Evolutionary conservation across 768 basidiomycete genomes (phyloP).

Genomic region (Mycena galopus): DNA sequence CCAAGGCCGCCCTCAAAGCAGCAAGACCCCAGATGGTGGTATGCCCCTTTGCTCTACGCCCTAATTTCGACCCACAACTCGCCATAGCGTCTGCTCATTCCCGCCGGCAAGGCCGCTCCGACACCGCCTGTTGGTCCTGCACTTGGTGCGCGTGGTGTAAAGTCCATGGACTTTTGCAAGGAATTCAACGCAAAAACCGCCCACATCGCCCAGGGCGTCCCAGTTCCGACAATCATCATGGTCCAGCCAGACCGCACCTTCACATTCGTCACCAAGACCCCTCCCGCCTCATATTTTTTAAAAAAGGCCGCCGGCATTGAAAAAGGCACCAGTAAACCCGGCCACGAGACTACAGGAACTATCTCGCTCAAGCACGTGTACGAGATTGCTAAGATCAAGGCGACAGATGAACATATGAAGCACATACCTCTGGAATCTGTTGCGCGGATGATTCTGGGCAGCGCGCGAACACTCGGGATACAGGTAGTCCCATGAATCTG

Average conservation of each 20-base stretch:
- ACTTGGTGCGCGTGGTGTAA: constrained; percentile 97
- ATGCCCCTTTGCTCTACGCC: constrained; percentile 12
- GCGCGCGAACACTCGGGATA: constrained; percentile 89
- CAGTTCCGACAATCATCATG: constrained; percentile 92
- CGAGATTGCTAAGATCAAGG: constrained; percentile 98
- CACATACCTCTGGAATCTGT: constrained; percentile 90
- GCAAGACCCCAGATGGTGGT: constrained; percentile 84
- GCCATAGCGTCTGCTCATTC: constrained; percentile 82
- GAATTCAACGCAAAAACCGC: constrained; percentile 99
- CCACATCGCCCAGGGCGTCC: constrained; percentile 86
- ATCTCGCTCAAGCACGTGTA: constrained; percentile 97
- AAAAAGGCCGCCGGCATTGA: constrained; percentile 92
- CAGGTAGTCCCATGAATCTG: constrained; percentile 84
- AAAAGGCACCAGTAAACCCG: constrained; percentile 88
- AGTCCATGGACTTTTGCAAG: constrained; percentile 99
- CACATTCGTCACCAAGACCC: constrained; percentile 92
- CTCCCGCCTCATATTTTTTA: constrained; percentile 90
- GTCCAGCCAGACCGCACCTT: constrained; percentile 97
- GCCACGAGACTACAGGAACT: constrained; percentile 83
- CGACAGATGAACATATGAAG: constrained; percentile 89
- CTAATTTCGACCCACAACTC: constrained; percentile 18
- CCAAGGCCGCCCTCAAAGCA: constrained; percentile 72
- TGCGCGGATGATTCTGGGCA: constrained; percentile 89
- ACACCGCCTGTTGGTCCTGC: constrained; percentile 98
- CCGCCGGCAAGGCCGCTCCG: constrained; percentile 95